Evolutionary conservation across 805 yeast species (phyloP), one percentile per base, ranked within the genome.

Genomic region (Lipomyces sp.): DNA sequence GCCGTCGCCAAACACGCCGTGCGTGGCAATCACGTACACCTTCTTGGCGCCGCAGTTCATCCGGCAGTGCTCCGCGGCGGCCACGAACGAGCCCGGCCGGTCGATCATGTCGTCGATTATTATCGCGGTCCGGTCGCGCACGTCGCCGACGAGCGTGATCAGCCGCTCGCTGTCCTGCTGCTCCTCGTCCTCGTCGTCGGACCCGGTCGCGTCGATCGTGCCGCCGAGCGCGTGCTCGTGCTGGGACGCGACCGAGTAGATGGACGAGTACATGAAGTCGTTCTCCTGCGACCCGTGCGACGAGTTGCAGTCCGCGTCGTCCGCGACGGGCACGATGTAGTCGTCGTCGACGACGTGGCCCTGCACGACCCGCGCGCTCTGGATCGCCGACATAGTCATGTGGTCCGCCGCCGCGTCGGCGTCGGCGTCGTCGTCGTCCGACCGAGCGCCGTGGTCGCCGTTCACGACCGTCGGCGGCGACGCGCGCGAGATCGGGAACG

Each of bases 21-120:
- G 99, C 3, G 98, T 91, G 14, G 96, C 98, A 54, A 93, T 82
- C 22, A 93, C 81, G 62, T 84, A 86, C 24, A 93, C 96, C 51
- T 80, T 77, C 62, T 83, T 84, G 54, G 99, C 98, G 51, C 98
- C 98, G 73, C 99, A 93, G 70, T 90, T 91, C 70, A 86, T 76
- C 60, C 95, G 80, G 68, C 95, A 80, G 72, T 93, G 98, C 72
- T 93, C 99, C 31, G 99, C 98, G 38, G 98, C 98, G 28, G 97
- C 91, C 58, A 93, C 85, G 66, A 90, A 91, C 8, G 95, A 82
- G 58, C 84, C 83, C 39, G 96, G 96, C 67, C 93, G 88, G 67
- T 93, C 98, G 63, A 93, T 84, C 95, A 93, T 87, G 68, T 93
- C 99, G 71, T 93, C 99, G 52, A 93, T 76, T 53, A 93, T 86